Evolutionary conservation across 352 stramenopile genomes (phyloP).

Genomic region (Plasmopara viticola): DNA sequence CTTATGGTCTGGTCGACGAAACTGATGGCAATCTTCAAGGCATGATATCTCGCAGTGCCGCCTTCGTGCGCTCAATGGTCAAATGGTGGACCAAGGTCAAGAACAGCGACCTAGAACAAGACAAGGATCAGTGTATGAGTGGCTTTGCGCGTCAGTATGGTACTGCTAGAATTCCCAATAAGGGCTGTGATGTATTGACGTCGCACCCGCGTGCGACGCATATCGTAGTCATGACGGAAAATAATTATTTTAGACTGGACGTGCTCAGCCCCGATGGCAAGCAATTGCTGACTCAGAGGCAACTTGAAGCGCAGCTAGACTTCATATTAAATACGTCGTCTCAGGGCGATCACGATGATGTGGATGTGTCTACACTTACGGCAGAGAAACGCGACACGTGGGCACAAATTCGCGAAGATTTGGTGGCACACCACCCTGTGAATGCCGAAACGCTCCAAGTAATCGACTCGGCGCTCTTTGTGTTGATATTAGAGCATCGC

Average conservation of each 20-base stretch:
- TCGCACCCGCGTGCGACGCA: slow-evolving; percentile 74
- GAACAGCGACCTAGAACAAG: slow-evolving; percentile 80
- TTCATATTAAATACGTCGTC: slow-evolving; percentile 55
- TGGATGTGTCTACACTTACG: slow-evolving; percentile 74
- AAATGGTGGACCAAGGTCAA: slow-evolving; percentile 89
- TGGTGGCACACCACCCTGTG: slow-evolving; percentile 58
- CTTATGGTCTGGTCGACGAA: slow-evolving; percentile 80
- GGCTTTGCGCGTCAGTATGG: slow-evolving; percentile 84
- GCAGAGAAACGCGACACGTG: slow-evolving; percentile 82
- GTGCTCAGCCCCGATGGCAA: slow-evolving; percentile 79
- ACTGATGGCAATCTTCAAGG: slow-evolving; percentile 64
- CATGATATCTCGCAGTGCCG: slow-evolving; percentile 62
- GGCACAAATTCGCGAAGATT: slow-evolving; percentile 65
- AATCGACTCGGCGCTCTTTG: slow-evolving; percentile 88
- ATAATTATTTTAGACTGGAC: slow-evolving; percentile 80
- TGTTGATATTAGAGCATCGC: slow-evolving; percentile 83
- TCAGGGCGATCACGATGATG: slow-evolving; percentile 40
- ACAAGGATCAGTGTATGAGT: slow-evolving; percentile 88
- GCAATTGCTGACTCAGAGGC: slow-evolving; percentile 64
- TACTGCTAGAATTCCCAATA: slow-evolving; percentile 75
- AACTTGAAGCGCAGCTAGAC: slow-evolving; percentile 59
- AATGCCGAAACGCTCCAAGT: slow-evolving; percentile 65
- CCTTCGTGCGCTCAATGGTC: slow-evolving; percentile 73
- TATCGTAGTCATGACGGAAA: slow-evolving; percentile 85
- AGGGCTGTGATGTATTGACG: slow-evolving; percentile 62